Evolutionary conservation across 2,329 filamentous ascomycete species (phyloP).

Genomic region (Leptodontidium sp.): DNA sequence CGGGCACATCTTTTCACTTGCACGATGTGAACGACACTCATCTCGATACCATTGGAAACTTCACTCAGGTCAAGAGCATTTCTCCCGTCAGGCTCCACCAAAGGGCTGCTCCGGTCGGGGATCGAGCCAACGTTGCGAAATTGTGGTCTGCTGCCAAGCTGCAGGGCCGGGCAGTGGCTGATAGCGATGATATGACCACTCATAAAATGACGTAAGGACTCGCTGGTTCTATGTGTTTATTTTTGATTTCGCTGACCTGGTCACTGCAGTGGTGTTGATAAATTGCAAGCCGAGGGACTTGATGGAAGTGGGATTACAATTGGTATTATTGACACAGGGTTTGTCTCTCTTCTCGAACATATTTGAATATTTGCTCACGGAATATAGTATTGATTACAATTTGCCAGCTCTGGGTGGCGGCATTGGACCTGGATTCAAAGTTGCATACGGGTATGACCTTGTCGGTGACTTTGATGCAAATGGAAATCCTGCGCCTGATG

Average conservation of each 20-base stretch:
- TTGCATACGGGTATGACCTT: constrained; percentile 16
- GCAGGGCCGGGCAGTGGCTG: background rate
- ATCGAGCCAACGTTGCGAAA: background rate
- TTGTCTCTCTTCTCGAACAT: background rate
- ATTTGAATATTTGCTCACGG: background rate
- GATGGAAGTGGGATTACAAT: constrained; percentile 20
- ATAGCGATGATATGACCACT: constrained; percentile 8
- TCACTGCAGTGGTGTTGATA: constrained; percentile 12
- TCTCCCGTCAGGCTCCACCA: constrained; percentile 18
- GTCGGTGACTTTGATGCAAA: constrained; percentile 11
- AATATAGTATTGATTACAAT: constrained; percentile 10
- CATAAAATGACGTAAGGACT: constrained; percentile 16
- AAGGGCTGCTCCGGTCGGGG: constrained; percentile 1
- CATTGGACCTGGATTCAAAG: constrained; percentile 18
- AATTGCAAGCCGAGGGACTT: constrained; percentile 13
- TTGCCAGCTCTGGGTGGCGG: constrained; percentile 17
- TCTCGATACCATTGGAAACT: constrained; percentile 19
- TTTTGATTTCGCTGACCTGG: background rate
- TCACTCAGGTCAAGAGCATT: constrained; percentile 21
- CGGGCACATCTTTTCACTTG: constrained; percentile 12
- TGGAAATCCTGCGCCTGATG: constrained; percentile 14
- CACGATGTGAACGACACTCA: constrained; percentile 5
- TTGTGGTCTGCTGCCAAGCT: constrained; percentile 11
- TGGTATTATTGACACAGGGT: constrained; percentile 18
- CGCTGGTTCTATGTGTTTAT: background rate